Base-by-base conservation (phyloP, 2,329 filamentous ascomycete genomes). In the Aschersonia sp. region DNA sequence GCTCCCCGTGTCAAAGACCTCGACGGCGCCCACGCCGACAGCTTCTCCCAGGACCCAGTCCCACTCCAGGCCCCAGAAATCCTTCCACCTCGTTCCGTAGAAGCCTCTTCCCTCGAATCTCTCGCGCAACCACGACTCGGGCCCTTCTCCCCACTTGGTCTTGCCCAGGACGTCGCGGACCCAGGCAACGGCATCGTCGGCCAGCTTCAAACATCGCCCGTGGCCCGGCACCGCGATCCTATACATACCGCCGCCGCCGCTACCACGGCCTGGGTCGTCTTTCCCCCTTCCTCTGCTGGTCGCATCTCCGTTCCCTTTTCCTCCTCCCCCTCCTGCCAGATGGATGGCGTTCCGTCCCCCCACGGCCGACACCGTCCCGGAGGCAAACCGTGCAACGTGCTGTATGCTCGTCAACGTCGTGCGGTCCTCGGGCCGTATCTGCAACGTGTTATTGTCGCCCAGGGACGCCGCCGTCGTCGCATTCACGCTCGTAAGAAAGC, bases 1-100 rank as follows among this genome's bases (percentile, higher is more conserved):
- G 55, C 77, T 83, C 11, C 80, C 72, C 10, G 84, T 88, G 57
- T 86, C 77, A 60, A 89, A 89, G 11, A 85, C 65, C 62, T 89
- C 84, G 4, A 87, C 73, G 12, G 82, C 58, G 1, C 84, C 84
- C 31, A 79, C 70, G 0, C 83, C 84, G 30, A 85, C 70, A 42
- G 81, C 83, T 60, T 87, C 83, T 41, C 75, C 79, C 41, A 88
- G 59, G 12, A 84, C 70, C 81, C 81, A 88, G 49, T 82, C 74
- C 61, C 87, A 88, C 42, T 73, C 65, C 50, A 87, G 62, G 0
- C 84, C 84, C 56, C 77, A 76, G 52, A 86, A 84, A 32, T 76
- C 72, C 58, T 73, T 81, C 84, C 84, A 88, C 58, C 64, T 54
- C 45, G 57, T 51, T 1, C 64, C 63, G 48, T 64, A 62, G 35